These are phyloP conservation scores for Cnidoscolus chayamansa DNA, from an alignment of 441 rosid genomes.

Conservation along the genomic window DNA sequence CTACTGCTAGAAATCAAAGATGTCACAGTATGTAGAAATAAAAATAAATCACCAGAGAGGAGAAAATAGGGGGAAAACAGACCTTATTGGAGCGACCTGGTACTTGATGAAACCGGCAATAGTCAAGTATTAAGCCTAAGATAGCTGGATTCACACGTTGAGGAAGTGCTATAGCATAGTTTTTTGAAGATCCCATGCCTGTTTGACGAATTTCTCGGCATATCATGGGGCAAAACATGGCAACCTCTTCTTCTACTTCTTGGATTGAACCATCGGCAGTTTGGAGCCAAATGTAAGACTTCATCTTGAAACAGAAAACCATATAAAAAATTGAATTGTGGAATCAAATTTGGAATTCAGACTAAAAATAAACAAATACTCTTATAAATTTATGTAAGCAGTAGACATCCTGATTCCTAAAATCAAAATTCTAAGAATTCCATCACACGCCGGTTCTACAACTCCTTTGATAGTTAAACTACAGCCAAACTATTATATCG, in stretches of 20 bases:
- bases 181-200: slow-evolving; percentile 64
- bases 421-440: too few species aligned
- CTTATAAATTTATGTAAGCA: background rate
- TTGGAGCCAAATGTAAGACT: slow-evolving; percentile 67
- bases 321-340: slow-evolving; percentile 1
- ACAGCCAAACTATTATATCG: background rate
- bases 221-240: slow-evolving; percentile 73
- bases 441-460: background rate
- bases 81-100: slow-evolving; percentile 73
- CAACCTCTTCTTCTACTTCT: slow-evolving; percentile 74
- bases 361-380: background rate
- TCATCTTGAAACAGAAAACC: slow-evolving; percentile 41
- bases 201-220: slow-evolving; percentile 52
- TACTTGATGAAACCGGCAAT: slow-evolving; percentile 69
- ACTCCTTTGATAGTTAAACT: background rate
- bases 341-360: background rate
- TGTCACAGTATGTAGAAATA: slow-evolving; percentile 1
- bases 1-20: background rate
- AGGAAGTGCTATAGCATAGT: slow-evolving; percentile 66
- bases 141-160: slow-evolving; percentile 54
- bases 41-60: background rate
- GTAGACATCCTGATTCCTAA: too few species aligned
- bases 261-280: slow-evolving; percentile 68
- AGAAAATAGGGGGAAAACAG: slow-evolving; percentile 2
- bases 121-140: slow-evolving; percentile 57